Base-by-base conservation (phyloP, 1,139 yeast species). In the Ashbya aceris region DNA sequence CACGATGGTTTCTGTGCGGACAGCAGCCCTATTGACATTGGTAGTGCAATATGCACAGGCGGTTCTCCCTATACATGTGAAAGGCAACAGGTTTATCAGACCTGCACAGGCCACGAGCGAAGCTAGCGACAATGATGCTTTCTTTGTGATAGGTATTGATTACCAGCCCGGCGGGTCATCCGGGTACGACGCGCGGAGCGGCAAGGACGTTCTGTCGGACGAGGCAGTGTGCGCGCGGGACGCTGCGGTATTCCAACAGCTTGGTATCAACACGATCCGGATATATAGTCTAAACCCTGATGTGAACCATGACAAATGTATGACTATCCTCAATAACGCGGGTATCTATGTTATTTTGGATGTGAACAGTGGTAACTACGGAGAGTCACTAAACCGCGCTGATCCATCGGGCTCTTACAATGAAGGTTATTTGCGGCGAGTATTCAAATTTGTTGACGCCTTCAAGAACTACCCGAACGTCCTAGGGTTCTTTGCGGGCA, bases 401-500 rank as follows among this genome's bases (percentile, higher is more conserved):
- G 75, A 75, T 49, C 96, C 96, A 33, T 67, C 67, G 50, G 65
- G 75, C n/a, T 64, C 80, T 13, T 87, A 93, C 74, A 79, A 76
- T 58, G 66, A 74, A 28, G 73, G 69, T 38, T 83, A 85, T 60
- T 68, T 83, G 58, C 66, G 75, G 40, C 80, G 91, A 58, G 85
- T 86, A 50, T 85, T 89, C 63, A 74, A 73, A 45, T 81, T 87
- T 49, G 80, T 87, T 51, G 96, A 89, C 58, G 82, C 81, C 44
- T 83, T 89, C 67, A 77, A 80, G 56, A 72, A 77, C 54, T 89
- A 84, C 66, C 79, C 94, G 44, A 89, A 89, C 60, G 72, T 85
- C 10, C 67, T 87, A 48, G 97, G 95, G n/a, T 86, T 86, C 69
- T 81, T 89, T 60, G 79, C 94, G 36, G 96, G 96, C 57, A 89